Conservation (phyloP, 371 early-diverging fungal genomes). For the Nematocida major region DNA sequence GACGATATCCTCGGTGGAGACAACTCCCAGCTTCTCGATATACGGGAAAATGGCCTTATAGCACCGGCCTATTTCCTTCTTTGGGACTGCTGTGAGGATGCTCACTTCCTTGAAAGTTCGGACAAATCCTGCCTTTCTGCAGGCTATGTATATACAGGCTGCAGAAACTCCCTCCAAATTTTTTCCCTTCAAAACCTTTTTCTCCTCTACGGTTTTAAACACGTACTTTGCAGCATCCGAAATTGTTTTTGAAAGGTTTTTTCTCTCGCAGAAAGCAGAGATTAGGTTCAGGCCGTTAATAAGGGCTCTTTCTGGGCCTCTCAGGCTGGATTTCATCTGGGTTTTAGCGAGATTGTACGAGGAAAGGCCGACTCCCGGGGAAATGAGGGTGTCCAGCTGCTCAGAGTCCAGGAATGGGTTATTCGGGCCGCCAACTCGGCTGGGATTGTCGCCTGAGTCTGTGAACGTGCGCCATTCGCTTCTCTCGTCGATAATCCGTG, state of each 20-base stretch:
- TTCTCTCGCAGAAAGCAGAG: slow-evolving; percentile 77
- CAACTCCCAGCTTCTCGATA: slow-evolving; percentile 59
- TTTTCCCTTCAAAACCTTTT: slow-evolving; percentile 79
- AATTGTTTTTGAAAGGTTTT: slow-evolving; percentile 74
- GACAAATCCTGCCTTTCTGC: slow-evolving; percentile 77
- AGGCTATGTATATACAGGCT: slow-evolving; percentile 90
- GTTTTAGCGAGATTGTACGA: slow-evolving; percentile 63
- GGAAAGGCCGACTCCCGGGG: slow-evolving; percentile 52
- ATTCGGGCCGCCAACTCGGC: slow-evolving; percentile 90
- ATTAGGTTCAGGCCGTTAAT: slow-evolving; percentile 84
- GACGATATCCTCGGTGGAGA: slow-evolving; percentile 67
- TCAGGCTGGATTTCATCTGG: slow-evolving; percentile 64
- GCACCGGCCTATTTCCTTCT: slow-evolving; percentile 64
- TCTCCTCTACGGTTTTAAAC: slow-evolving; percentile 74
- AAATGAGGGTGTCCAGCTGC: slow-evolving; percentile 65
- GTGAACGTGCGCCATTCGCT: slow-evolving; percentile 96
- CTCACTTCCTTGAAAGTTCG: slow-evolving; percentile 94
- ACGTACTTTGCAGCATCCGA: slow-evolving; percentile 85
- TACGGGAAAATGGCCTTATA: slow-evolving; percentile 65
- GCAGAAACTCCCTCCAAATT: slow-evolving; percentile 81
- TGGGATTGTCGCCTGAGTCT: slow-evolving; percentile 81
- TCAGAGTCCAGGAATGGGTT: slow-evolving; percentile 65
- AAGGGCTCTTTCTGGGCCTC: slow-evolving; percentile 71
- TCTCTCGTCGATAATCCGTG: slow-evolving; percentile 91
- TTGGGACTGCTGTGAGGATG: slow-evolving; percentile 75